Conservation (phyloP, 192 early-diverging fungal species). For the Rhizophagus sp. region DNA sequence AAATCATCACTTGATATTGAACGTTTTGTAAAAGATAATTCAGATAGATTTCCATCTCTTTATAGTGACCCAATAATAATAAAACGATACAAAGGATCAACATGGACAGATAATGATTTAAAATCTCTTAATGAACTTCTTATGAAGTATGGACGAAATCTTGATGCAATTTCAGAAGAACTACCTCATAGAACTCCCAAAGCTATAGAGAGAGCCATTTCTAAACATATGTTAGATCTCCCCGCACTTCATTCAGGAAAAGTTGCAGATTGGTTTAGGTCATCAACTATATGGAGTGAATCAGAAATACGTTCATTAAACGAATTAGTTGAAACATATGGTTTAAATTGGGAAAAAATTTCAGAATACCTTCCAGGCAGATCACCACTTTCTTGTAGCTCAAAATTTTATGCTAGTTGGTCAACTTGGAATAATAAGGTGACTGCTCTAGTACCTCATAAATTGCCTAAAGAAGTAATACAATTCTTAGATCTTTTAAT, state of each 20-base stretch:
- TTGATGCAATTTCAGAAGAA: background rate
- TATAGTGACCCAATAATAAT: background rate
- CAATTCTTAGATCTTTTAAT: background rate
- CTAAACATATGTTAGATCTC: background rate
- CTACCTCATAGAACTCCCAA: background rate
- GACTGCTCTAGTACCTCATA: background rate
- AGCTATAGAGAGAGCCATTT: background rate
- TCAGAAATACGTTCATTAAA: slow-evolving; percentile 1
- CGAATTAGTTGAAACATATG: background rate
- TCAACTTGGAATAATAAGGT: background rate
- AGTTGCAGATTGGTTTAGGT: background rate
- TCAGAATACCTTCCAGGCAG: background rate
- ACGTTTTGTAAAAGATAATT: background rate
- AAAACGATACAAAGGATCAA: background rate
- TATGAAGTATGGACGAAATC: slow-evolving; percentile 11
- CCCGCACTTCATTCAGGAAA: background rate
- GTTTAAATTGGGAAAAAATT: background rate
- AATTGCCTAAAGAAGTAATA: background rate
- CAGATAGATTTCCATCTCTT: slow-evolving; percentile 10
- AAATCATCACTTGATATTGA: background rate
- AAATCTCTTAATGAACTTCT: slow-evolving; percentile 7
- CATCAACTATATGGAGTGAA: slow-evolving; percentile 1
- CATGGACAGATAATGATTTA: slow-evolving; percentile 14
- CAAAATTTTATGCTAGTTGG: slow-evolving; percentile 15
- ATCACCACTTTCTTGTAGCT: background rate